phyloP scores from a whole-genome alignment of 352 stramenopile species.

The Globisporangium rhizosaccharum region DNA sequence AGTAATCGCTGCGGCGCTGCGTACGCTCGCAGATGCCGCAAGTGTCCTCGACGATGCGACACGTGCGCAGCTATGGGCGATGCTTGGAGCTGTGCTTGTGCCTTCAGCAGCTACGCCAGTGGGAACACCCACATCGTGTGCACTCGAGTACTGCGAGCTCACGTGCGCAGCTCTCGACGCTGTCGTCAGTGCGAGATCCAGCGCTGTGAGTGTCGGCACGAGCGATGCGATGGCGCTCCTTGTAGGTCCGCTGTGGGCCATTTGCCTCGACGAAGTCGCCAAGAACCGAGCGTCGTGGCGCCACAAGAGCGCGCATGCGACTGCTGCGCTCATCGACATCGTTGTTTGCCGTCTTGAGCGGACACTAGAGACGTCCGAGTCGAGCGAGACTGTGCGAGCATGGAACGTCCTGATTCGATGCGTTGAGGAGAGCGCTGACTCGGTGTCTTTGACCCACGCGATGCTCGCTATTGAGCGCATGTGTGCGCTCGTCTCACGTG shows the following conservation, averaged over 20 bases:
- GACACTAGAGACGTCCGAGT: not conserved
- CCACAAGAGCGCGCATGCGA: not conserved
- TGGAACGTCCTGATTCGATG: not conserved
- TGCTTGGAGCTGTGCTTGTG: not conserved
- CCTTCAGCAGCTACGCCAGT: not conserved
- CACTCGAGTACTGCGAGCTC: not conserved
- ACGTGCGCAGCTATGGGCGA: not conserved
- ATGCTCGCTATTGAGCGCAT: not conserved
- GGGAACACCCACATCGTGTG: not conserved
- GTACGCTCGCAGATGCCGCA: not conserved
- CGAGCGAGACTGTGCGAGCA: not conserved
- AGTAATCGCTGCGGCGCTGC: not conserved
- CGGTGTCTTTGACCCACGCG: not conserved
- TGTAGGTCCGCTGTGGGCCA: not conserved
- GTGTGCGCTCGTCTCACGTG: not conserved
- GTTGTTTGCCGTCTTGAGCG: not conserved
- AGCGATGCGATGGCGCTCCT: not conserved
- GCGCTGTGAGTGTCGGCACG: not conserved
- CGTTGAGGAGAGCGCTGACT: too few relatives aligned
- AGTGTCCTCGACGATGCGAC: too few relatives aligned
- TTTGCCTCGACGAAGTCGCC: constrained; percentile 1
- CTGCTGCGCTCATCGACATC: not conserved
- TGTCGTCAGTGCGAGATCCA: not conserved
- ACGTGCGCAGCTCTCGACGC: not conserved
- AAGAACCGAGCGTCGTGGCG: not conserved